Percentiles rank a stretch among this genome's conserved stretches.
Conservation (phyloP, 768 basidiomycete species). For the Tylopilus plumbeoviolaceoides region DNA sequence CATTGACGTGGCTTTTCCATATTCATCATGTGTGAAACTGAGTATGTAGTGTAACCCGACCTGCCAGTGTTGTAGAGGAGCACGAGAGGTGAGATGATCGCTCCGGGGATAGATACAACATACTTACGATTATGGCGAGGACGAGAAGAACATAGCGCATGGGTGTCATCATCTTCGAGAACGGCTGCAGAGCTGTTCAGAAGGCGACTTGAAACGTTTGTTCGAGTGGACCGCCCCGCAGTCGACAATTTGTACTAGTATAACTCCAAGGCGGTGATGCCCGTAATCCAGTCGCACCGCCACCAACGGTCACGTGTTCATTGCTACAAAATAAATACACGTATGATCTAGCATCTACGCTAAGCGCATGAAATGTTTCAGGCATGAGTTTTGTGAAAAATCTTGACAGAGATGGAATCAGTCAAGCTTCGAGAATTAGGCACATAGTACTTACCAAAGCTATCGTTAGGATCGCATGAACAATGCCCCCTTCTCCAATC, state of each 20-base stretch:
- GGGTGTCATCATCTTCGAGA: conserved; percentile 51
- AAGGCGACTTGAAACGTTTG: not conserved
- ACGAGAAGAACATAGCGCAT: conserved; percentile 53
- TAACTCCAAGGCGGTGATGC: no score
- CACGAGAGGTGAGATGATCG: conserved; percentile 5
- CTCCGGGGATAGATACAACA: conserved; percentile 1
- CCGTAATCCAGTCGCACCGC: not conserved
- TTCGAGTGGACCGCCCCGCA: not conserved
- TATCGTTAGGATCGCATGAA: conserved; percentile 74
- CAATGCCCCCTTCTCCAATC: conserved; percentile 76
- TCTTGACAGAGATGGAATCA: conserved; percentile 15
- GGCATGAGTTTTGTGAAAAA: conserved; percentile 27
- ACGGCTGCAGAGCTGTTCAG: not conserved
- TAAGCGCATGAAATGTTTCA: conserved; percentile 28
- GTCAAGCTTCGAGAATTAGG: not conserved
- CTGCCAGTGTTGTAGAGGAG: conserved; percentile 20
- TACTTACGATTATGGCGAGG: conserved; percentile 43
- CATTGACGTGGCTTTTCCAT: conserved; percentile 40
- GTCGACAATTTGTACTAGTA: not conserved
- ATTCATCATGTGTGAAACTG: conserved; percentile 40
- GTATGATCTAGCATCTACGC: conserved; percentile 8
- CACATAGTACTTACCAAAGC: conserved; percentile 53
- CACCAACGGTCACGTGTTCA: not conserved
- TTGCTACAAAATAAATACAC: not conserved
- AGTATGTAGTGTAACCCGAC: conserved; percentile 40